Conservation (phyloP, 108 stramenopile species). For the Pseudonitzschia pungens region DNA sequence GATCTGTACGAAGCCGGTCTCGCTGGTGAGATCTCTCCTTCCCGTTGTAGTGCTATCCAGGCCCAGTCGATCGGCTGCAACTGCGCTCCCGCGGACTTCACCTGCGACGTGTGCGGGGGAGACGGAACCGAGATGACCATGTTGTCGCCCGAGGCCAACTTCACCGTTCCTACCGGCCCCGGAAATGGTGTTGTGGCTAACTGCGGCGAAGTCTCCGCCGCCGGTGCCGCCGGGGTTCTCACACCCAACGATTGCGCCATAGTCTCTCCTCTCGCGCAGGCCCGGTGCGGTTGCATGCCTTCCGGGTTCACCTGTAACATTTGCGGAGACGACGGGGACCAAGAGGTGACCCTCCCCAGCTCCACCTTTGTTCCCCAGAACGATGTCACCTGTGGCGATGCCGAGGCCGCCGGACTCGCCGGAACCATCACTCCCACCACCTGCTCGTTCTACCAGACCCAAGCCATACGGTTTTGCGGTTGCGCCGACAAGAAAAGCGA, state of each 20-base stretch:
- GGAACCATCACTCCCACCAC: background rate
- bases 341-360: background rate
- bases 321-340: background rate
- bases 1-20: background rate
- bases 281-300: background rate
- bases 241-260: slow-evolving; percentile 11
- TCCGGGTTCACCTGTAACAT: background rate
- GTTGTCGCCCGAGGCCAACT: background rate
- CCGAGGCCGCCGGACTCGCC: background rate
- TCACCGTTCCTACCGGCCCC: slow-evolving; percentile 3
- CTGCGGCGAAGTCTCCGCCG: background rate
- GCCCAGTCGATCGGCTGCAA: background rate
- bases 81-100: slow-evolving; percentile 5
- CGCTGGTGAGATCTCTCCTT: background rate
- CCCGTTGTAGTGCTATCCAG: background rate
- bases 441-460: background rate
- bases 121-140: background rate
- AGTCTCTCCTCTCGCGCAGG: background rate
- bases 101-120: slow-evolving; percentile 11
- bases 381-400: background rate
- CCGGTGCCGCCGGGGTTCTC: background rate
- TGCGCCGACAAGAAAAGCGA: background rate
- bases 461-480: background rate
- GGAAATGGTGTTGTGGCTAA: background rate
- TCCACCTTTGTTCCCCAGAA: background rate